Base-by-base conservation (phyloP, 305 asterid genomes). In the Fraxinus greggii region DNA sequence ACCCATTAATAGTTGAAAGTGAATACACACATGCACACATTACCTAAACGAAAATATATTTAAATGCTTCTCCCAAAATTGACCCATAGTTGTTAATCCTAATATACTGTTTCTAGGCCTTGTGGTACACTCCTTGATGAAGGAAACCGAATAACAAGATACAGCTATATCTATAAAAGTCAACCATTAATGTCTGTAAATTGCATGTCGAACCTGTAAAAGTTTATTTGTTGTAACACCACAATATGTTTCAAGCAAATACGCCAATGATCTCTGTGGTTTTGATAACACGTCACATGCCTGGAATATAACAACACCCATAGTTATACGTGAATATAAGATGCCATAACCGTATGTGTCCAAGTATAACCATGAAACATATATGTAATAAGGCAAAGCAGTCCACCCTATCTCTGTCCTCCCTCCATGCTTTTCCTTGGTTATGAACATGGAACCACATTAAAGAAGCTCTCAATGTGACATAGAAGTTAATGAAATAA, bases 251-350 rank as follows among this genome's bases (percentile, higher is more conserved):
- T 96, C 98, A 79, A 96, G 97, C 88, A 96, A 89, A 88, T 92
- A 92, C 54, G 99, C 98, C 90, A 96, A 89, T 75, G 99, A 96
- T 87, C 92, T 96, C 85, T 96, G 99, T 31, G 98, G 97, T 86
- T 96, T 96, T 48, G 92, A 88, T 88, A 96, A 81, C 42, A 92
- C 82, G 78, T 96, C 99, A 86, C 98, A 96, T 67, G 97, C 97
- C 99, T 96, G 91, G 85, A 89, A 89, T n/a, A 81, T 38, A 85
- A 74, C 29, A 79, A 56, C 36, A 83, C 28, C 75, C 81, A 78
- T 35, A 82, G 45, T 32, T 51, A 84, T 86, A 56, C 61, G 72
- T 78, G 78, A 13, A 79, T 74, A 83, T 59, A 75, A 23, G 82
- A 84, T 26, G 42, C 80, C 61, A 26, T 74, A 29, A 65, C 51